phyloP scores from a whole-genome alignment of 768 basidiomycete species.

The Amanita subjunquillea region DNA sequence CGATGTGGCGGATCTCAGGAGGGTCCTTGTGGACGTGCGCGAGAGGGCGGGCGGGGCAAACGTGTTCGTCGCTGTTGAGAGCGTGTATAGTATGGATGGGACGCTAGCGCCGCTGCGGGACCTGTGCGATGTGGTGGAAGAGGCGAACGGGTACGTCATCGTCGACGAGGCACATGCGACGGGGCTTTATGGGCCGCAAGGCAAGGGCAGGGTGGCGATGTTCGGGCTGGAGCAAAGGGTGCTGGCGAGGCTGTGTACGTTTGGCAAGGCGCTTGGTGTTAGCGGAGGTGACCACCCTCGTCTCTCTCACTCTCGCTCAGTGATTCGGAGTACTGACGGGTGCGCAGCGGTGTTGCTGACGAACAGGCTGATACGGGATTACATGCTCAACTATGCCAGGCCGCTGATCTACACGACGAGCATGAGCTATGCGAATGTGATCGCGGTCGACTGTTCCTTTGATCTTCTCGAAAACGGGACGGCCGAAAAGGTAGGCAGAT shows the following conservation, averaged over 20 bases:
- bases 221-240: conserved; percentile 66
- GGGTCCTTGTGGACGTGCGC: conserved; percentile 29
- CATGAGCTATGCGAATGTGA: conserved; percentile 63
- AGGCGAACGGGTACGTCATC: conserved; percentile 56
- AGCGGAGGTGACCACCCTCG: conserved; percentile 60
- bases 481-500: conserved; percentile 37
- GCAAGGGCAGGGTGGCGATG: conserved; percentile 62
- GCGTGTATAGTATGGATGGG: conserved; percentile 94
- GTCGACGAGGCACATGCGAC: conserved; percentile 95
- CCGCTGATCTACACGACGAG: conserved; percentile 90
- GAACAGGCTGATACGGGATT: conserved; percentile 62
- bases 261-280: conserved; percentile 84
- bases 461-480: conserved; percentile 67
- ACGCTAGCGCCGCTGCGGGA: conserved; percentile 69
- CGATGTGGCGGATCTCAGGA: conserved; percentile 38
- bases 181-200: conserved; percentile 75
- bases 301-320: neutral
- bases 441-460: conserved; percentile 69
- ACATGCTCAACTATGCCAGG: conserved; percentile 87
- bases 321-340: neutral
- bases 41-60: conserved; percentile 20
- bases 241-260: conserved; percentile 76
- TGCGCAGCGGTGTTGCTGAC: conserved; percentile 64
- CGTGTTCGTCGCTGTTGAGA: conserved; percentile 81
- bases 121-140: conserved; percentile 55